Base-by-base conservation (phyloP, 148 eudicot genomes). In the Euryodendron excelsum region DNA sequence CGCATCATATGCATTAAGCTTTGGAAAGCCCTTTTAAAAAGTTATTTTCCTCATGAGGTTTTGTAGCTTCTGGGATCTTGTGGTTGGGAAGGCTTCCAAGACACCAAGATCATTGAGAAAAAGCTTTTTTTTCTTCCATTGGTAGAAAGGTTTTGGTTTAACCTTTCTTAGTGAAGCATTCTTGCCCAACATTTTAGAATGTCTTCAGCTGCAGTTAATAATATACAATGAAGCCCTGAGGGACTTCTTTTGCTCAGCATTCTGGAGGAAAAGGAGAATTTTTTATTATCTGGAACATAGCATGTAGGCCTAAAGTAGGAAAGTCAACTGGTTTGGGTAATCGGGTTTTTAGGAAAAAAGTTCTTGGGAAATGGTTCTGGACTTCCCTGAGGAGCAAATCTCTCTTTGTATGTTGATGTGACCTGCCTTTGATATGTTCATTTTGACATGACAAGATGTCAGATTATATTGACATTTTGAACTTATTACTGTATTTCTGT, bases 31-130 rank as follows among this genome's bases (percentile, higher is more conserved):
- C 34, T 60, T 50, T 62, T 33, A 20, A 77, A 65, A 52, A 13
- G 47, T 50, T 50, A 58, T 65, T 53, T 66, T 65, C 18, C 27
- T 58, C 56, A 66, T 66, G 47, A 31, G 53, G n/a, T 25, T 27
- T 55, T 67, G 73, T 75, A 41, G 78, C 31, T 76, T 76, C 79
- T 53, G 65, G 52, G 55, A 18, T 78, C 58, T 78, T 21, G 45
- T 58, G 30, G 31, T 36, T 68, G 15, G 23, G 4, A 50, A 36
- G 37, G 20, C 0, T 1, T 63, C 23, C 36, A 33, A 76, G 31
- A 10, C 33, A 48, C 56, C 79, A 23, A 39, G 71, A 64, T 76
- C 70, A 41, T 45, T 39, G 44, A 48, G 36, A 18, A 74, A 75
- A 4, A 76, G 15, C 25, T 33, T 45, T 14, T 47, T 64, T 44